Evolutionary conservation across 2,329 filamentous ascomycete genomes (phyloP), one percentile per base, ranked within the genome.

Genomic region (Phialophora tarda): DNA sequence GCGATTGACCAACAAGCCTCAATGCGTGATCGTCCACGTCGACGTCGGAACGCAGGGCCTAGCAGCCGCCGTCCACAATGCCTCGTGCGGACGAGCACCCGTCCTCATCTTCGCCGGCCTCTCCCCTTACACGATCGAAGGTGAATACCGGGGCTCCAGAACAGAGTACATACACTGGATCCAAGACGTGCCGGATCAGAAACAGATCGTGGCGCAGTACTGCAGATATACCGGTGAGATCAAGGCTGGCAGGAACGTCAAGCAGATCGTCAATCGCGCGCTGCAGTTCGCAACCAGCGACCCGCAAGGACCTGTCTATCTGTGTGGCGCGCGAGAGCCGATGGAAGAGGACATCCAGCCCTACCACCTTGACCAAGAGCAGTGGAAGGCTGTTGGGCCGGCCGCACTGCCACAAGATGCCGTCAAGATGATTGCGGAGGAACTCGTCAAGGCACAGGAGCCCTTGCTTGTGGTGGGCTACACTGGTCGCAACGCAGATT

Each of bases 91-190:
- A 0, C 85, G 91, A 57, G 88, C 88, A 0, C 91, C 91, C 0
- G 87, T 94, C 3, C 78, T 94, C 54, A 87, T 94, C 63, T 93
- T 94, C 72, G 91, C 91, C 1, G 91, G 91, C 4, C 80, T 93
- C 17, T 91, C 88, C 11, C 91, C 91, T 0, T 91, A 88, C 75
- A 93, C 91, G 0, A 84, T 89, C 32, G 90, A 93, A 72, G 91
- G 91, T 17, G 91, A 94, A 77, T 86, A 90, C 79, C 84, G 89
- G 0, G 91, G 91, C 12, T 89, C 85, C n/a, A 83, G 91, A 62
- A 93, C 90, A 1, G 91, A 94, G 77, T 93, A 91, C 76, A 93
- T 93, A 71, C 91, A 94, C 76, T 94, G 91, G 90, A 89, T 93
- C 34, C 91, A 94, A 74, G 90, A 94, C 77, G 89, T 93, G 2